A percentile compares a stretch with the other conserved stretches of the same genome.
Conservation (phyloP, 2,329 filamentous ascomycete species). For the Periconia macrospinosa region DNA sequence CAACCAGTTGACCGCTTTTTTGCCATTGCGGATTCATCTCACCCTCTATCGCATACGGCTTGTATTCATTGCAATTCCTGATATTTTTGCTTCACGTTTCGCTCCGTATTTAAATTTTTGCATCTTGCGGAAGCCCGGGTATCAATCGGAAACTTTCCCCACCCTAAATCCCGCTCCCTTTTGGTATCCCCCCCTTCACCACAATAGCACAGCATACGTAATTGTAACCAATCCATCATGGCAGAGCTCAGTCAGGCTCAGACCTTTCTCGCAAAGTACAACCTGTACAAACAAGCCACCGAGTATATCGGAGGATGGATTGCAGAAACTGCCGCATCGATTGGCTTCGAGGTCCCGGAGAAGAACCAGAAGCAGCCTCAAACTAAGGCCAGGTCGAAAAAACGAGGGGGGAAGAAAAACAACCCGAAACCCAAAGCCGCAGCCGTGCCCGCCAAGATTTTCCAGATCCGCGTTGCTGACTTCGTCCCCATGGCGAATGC, state of each 20-base stretch:
- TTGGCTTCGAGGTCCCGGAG: slow-evolving; percentile 4
- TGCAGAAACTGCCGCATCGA: slow-evolving; percentile 3
- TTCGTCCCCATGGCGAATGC: slow-evolving; percentile 7
- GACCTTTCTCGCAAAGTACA: slow-evolving; percentile 4
- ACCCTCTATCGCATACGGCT: too few relatives aligned
- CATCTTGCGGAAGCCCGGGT: too few relatives aligned
- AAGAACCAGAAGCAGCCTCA: not conserved
- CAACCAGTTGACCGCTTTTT: too few relatives aligned
- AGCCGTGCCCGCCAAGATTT: not conserved
- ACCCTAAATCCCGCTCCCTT: too few relatives aligned
- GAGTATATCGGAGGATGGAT: slow-evolving; percentile 11
- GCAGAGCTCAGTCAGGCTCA: not conserved
- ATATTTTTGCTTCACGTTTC: too few relatives aligned
- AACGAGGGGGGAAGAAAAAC: not conserved
- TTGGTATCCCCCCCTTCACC: too few relatives aligned
- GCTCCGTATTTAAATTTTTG: too few relatives aligned
- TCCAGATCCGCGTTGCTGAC: slow-evolving; percentile 2
- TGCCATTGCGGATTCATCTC: too few relatives aligned
- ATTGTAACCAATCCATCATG: not conserved
- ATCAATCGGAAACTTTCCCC: too few relatives aligned
- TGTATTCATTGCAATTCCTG: too few relatives aligned
- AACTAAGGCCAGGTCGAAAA: not conserved
- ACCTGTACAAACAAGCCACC: slow-evolving; percentile 10
- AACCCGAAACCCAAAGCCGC: not conserved
- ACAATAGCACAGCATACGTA: not conserved